Percentiles rank a stretch among this genome's conserved stretches.
phyloP scores from a whole-genome alignment of 169 alveolate genomes.

The Cryptosporidium bovis region DNA sequence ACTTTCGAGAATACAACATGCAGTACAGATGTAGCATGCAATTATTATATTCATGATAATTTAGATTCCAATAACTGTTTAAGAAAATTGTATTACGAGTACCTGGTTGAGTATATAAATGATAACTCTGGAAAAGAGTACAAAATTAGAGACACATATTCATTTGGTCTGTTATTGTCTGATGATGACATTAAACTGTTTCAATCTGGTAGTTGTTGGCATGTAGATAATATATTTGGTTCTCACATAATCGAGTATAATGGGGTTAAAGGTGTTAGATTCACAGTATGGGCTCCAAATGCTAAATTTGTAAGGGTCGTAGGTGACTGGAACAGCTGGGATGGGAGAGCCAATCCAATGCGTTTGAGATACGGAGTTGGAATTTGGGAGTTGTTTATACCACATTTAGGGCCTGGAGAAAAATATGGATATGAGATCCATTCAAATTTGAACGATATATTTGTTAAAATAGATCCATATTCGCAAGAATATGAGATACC shows the following conservation, averaged over 20 bases:
- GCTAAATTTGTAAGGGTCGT: slow-evolving; percentile 80
- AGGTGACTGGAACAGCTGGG: slow-evolving; percentile 85
- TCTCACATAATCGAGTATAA: slow-evolving; percentile 77
- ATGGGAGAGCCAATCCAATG: slow-evolving; percentile 84
- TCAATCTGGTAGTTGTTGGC: slow-evolving; percentile 84
- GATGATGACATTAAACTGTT: slow-evolving; percentile 77
- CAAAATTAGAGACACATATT: slow-evolving; percentile 76
- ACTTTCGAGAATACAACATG: slow-evolving; percentile 17
- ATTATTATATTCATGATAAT: slow-evolving; percentile 54
- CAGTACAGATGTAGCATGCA: slow-evolving; percentile 61
- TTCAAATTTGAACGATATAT: slow-evolving; percentile 74
- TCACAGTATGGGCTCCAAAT: slow-evolving; percentile 84
- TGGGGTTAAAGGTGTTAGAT: slow-evolving; percentile 80
- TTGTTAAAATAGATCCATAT: slow-evolving; percentile 83
- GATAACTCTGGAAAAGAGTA: slow-evolving; percentile 57
- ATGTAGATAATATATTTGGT: slow-evolving; percentile 82
- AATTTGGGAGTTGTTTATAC: slow-evolving; percentile 82
- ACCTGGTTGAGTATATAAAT: slow-evolving; percentile 70
- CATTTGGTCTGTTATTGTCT: slow-evolving; percentile 77
- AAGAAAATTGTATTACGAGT: slow-evolving; percentile 75
- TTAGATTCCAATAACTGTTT: slow-evolving; percentile 42
- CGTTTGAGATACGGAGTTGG: slow-evolving; percentile 80
- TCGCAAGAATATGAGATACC: slow-evolving; percentile 83
- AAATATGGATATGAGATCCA: slow-evolving; percentile 80
- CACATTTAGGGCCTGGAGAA: slow-evolving; percentile 78